Conservation (phyloP, 768 basidiomycete genomes). For the Pisolithus marmoratus region DNA sequence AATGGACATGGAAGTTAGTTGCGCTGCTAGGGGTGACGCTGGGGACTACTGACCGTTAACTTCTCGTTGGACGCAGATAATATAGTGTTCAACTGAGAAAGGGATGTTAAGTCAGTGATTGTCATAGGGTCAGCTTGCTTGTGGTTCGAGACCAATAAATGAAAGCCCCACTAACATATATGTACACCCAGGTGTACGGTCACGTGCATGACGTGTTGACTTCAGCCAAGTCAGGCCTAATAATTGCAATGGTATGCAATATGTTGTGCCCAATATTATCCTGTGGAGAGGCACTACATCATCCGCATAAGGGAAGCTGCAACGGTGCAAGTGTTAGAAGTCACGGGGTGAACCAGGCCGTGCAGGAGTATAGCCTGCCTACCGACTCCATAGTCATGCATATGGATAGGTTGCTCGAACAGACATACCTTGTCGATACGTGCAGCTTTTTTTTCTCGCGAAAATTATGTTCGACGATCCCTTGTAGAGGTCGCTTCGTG, state of each 20-base stretch:
- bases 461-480: background rate
- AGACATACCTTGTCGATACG: slow-evolving; percentile 84
- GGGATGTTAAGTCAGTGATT: slow-evolving; percentile 56
- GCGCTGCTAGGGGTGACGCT: background rate
- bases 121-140: slow-evolving; percentile 36
- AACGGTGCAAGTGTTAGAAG: too few species aligned
- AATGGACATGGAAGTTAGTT: slow-evolving; percentile 1
- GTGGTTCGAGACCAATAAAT: background rate
- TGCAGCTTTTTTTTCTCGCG: background rate
- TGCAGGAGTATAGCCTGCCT: slow-evolving; percentile 86
- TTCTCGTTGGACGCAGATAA: slow-evolving; percentile 57
- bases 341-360: too few species aligned
- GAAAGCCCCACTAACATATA: too few species aligned
- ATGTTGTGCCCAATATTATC: too few species aligned
- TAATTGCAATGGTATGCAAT: too few species aligned
- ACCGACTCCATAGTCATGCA: slow-evolving; percentile 97
- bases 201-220: too few species aligned
- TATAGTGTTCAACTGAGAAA: slow-evolving; percentile 57
- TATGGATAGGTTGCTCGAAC: slow-evolving; percentile 96
- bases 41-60: slow-evolving; percentile 44
- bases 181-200: too few species aligned
- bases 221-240: too few species aligned
- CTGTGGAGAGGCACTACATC: too few species aligned
- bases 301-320: too few species aligned
- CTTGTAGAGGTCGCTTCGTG: slow-evolving; percentile 81